Conservation (phyloP, 805 yeast species). For the Metschnikowia matae region DNA sequence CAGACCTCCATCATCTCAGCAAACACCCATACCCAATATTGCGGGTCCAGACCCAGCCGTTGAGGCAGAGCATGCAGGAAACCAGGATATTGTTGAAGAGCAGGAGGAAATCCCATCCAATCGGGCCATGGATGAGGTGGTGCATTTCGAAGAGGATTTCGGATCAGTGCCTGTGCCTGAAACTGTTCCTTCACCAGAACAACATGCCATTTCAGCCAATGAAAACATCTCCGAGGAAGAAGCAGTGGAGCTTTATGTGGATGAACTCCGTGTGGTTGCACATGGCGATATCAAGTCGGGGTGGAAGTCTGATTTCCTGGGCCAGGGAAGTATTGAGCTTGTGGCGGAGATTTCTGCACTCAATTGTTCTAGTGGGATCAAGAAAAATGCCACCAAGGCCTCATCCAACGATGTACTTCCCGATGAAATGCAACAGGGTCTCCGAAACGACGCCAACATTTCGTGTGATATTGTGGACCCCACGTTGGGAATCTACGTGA, state of each 20-base stretch:
- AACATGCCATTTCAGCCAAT: background rate
- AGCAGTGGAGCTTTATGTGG: conserved; percentile 45
- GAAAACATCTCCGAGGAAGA: background rate
- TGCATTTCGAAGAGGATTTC: conserved; percentile 17
- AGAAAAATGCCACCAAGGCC: conserved; percentile 41
- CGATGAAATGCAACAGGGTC: conserved; percentile 25
- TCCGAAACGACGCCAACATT: conserved; percentile 47
- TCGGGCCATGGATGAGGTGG: conserved; percentile 16
- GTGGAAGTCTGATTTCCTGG: conserved; percentile 90
- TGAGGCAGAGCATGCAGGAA: conserved; percentile 4
- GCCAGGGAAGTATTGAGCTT: conserved; percentile 73
- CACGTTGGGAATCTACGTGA: conserved; percentile 68
- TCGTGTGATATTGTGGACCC: conserved; percentile 83
- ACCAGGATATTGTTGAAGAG: conserved; percentile 13
- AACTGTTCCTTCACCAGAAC: background rate
- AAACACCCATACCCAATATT: conserved; percentile 3
- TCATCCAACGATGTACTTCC: conserved; percentile 34
- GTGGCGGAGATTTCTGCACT: conserved; percentile 66
- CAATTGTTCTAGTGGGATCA: conserved; percentile 50
- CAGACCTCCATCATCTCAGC: conserved; percentile 12
- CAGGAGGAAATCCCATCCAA: conserved; percentile 14
- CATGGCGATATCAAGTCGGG: conserved; percentile 84
- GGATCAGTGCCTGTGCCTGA: background rate
- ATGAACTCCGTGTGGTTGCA: conserved; percentile 69
- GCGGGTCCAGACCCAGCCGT: conserved; percentile 6